Evolutionary conservation across 306 rosid species (phyloP).

Genomic region (Trifolium fragiferum): DNA sequence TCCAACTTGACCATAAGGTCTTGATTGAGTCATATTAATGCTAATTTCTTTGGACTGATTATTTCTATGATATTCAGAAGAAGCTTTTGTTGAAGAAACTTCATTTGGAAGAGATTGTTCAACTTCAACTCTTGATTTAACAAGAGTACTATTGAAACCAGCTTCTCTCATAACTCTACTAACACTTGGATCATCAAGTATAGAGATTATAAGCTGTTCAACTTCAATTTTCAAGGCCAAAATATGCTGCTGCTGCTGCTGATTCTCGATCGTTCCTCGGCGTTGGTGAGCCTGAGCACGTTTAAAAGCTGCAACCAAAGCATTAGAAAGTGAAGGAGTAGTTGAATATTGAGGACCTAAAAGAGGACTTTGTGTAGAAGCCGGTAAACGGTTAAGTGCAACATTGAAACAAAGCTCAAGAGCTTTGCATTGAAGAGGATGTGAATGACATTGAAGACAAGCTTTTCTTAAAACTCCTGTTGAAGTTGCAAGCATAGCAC

Average conservation of each 20-base stretch:
- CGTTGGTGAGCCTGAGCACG: constrained; percentile 95
- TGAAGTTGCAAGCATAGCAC: constrained; percentile 81
- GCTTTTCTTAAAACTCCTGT: constrained; percentile 76
- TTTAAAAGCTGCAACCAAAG: constrained; percentile 88
- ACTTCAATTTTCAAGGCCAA: constrained; percentile 79
- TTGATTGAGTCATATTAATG: constrained; percentile 1
- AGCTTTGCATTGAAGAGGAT: constrained; percentile 94
- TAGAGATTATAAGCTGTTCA: constrained; percentile 82
- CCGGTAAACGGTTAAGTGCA: constrained; percentile 86
- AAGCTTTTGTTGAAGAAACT: constrained; percentile 51
- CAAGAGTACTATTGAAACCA: constrained; percentile 81
- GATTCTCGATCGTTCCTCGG: constrained; percentile 84
- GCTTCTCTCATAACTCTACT: constrained; percentile 98
- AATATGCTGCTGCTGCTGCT: constrained; percentile 83
- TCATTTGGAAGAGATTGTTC: constrained; percentile 73
- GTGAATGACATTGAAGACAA: constrained; percentile 82
- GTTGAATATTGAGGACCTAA: constrained; percentile 67
- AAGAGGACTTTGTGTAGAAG: constrained; percentile 70
- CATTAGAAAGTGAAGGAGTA: constrained; percentile 79
- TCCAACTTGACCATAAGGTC: no score
- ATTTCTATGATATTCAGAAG: neutral
- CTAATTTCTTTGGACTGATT: constrained; percentile 47
- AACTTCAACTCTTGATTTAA: constrained; percentile 72
- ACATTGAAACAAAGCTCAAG: constrained; percentile 94
- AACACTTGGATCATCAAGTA: constrained; percentile 91